Base-by-base conservation (phyloP, 495 filamentous ascomycete genomes). In the Aspergillus kassunensis region DNA sequence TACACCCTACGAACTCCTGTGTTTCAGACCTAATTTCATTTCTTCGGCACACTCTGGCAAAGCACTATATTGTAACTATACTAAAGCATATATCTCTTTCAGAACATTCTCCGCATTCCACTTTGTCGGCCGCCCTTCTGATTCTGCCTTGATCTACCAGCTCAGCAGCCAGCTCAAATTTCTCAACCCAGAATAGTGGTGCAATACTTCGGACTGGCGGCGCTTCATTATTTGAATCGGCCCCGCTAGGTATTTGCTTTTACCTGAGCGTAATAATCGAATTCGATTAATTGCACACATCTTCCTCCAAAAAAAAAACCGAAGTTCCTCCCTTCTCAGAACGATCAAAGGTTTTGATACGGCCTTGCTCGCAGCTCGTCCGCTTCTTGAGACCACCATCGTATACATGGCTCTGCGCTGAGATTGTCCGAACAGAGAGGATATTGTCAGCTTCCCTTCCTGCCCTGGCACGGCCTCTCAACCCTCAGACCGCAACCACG, bases 401-500 rank as follows among this genome's bases (percentile, higher is more conserved):
- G 57, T 41, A 60, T 62, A 66, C 53, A 62, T 69, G 67, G 65
- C 65, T 61, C 48, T 55, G 37, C 51, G 53, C 37, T 66, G 61
- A 68, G 53, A 39, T 53, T 25, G 20, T 39, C 31, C 7, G 16
- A 11, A 23, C 16, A 20, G 11, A 46, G 41, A 37, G 24, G 15
- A 16, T 40, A 46, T 40, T 40, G 6, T 45, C 16, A 19, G 61
- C 58, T 66, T 64, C 60, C 61, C 61, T 70, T 66, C 63, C 54
- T 61, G 52, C 57, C 53, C 57, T 59, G 44, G 61, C 36, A 35
- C 55, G 52, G 55, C 60, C 61, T 51, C 34, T 52, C 55, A 48
- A 51, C 40, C n/a, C 44, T 40, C 44, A 46, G 48, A 43, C 36
- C 54, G 56, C 58, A 57, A 39, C 49, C 52, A 41, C 27, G 56